phyloP scores from a whole-genome alignment of 306 rosid species.

The Medicago arabica region DNA sequence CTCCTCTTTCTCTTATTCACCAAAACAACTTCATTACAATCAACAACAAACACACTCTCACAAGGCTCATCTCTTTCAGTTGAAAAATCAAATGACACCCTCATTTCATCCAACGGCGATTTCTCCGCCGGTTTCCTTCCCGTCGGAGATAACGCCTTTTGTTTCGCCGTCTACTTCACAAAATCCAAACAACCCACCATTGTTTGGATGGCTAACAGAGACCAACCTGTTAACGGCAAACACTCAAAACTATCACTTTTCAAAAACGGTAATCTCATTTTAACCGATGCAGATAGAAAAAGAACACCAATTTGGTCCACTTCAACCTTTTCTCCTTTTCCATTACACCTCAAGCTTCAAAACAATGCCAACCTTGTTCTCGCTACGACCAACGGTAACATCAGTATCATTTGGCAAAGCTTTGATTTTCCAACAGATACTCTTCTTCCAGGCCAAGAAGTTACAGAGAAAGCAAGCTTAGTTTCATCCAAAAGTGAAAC shows the following conservation, averaged over 20 bases:
- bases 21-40: constrained; percentile 39
- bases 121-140: constrained; percentile 58
- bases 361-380: constrained; percentile 57
- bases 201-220: constrained; percentile 69
- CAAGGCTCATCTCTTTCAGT: constrained; percentile 49
- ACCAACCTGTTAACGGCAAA: constrained; percentile 58
- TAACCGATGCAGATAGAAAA: constrained; percentile 50
- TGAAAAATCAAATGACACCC: constrained; percentile 45
- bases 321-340: constrained; percentile 18
- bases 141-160: constrained; percentile 63
- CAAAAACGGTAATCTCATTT: constrained; percentile 52
- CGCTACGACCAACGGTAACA: too few species aligned
- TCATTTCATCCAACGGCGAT: constrained; percentile 49
- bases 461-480: constrained; percentile 39
- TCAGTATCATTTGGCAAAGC: constrained; percentile 57
- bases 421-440: constrained; percentile 62
- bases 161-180: constrained; percentile 58
- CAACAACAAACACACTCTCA: constrained; percentile 37
- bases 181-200: constrained; percentile 45
- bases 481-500: constrained; percentile 43
- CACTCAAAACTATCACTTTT: constrained; percentile 47
- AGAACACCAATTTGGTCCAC: constrained; percentile 49
- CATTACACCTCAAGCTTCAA: constrained; percentile 34
- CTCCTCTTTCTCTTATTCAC: constrained; percentile 22
- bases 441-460: constrained; percentile 51